Evolutionary conservation across 768 basidiomycete species (phyloP), one percentile per base, ranked within the genome.

Genomic region (Panellus pusillus): DNA sequence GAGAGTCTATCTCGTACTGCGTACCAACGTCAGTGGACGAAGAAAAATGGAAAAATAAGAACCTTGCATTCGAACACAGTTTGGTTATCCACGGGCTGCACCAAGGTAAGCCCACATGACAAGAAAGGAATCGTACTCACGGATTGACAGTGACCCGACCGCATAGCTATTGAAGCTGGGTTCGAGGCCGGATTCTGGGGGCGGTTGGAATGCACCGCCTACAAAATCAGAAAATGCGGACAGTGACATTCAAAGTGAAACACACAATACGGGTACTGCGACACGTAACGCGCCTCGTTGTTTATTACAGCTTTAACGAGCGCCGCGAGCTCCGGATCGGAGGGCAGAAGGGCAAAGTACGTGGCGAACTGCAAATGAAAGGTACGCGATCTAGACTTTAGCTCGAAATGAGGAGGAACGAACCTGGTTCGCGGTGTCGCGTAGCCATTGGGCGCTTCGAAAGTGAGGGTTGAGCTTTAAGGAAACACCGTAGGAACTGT

Each of bases 11-110:
- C 65, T 91, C 89, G 61, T 89, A 91, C 86, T 50, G 32, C 24
- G 24, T 24, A 24, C 24, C 24, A 24, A 24, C 24, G 24, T 24
- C 24, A 50, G 31, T 35, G 46, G 42, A 29, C 43, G 28, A 27
- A 14, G 35, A 15, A 47, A n/a, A 13, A 24, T 40, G 46, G 52
- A 42, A 9, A 29, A 31, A 38, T 35, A 39, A 27, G 18, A 50
- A 86, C 87, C 76, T 91, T 91, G 82, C 89, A 91, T 66, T 91
- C 89, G 57, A 87, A 91, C 0, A 91, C 89, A 0, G 80, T 85
- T 48, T 76, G 73, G 52, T 85, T 82, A 60, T 89, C 69, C 18
- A 91, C 79, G 5, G 87, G 84, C 2, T 90, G 42, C 18, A 18
- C 15, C 32, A 19, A 20, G 19, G 14, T 32, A 32, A 51, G 24